Base-by-base conservation (phyloP, 129 eudicot species). In the Sambucus nigra region DNA sequence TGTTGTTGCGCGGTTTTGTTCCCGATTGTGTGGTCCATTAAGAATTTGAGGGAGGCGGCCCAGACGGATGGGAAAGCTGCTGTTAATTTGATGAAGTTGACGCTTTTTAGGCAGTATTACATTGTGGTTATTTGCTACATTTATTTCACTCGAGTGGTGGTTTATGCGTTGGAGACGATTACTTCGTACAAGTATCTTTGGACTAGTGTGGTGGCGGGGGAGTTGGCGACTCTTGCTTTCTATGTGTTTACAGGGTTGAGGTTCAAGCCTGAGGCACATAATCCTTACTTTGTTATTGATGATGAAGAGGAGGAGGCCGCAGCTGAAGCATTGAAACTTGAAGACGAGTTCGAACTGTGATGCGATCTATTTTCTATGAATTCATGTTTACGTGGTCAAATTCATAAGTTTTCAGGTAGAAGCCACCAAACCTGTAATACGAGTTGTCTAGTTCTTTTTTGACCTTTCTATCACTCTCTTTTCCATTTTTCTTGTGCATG, bases 241-340 rank as follows among this genome's bases (percentile, higher is more conserved):
- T 88, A 88, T 59, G 77, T 70, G 39, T 80, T 83, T 25, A 88
- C 87, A 0, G 86, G 83, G 11, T 83, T 71, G 38, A 88, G 74
- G 65, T 88, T 88, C 59, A 77, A 72, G 86, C 94, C 96, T 0
- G 84, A 76, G 68, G 84, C 77, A 0, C 86, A 80, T 28, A 88
- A 88, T 48, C 89, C 89, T 0, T 88, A 88, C 40, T 75, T 88
- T 41, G 87, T 71, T 14, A 48, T 88, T 44, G 96, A 88, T 73
- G 96, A 88, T 55, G 96, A 80, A 17, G 96, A 88, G 49, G 96
- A 83, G 56, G 96, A 83, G 41, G 96, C 96, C 61, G 96, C 96
- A 17, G 71, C 75, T 7, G 88, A 82, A 74, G 75, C 66, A 48
- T 51, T 87, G 76, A 83, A 80, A 67, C 86, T 79, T 25, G 94